A percentile compares a stretch with the other conserved stretches of the same genome.
Evolutionary conservation across 148 eudicot genomes (phyloP).

Genomic region (Diospyros kaki): DNA sequence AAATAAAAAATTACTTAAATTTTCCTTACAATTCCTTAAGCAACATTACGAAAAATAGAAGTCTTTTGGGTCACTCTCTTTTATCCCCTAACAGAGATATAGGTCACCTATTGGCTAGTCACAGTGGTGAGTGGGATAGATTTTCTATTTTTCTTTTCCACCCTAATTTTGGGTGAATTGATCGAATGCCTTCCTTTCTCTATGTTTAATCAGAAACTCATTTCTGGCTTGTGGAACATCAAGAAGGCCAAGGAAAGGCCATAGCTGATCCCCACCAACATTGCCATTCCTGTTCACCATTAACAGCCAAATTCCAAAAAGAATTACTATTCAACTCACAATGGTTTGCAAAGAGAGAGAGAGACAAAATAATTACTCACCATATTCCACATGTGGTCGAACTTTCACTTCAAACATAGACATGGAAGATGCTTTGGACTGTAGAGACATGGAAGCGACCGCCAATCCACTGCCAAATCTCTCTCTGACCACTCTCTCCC

Average conservation of each 20-base stretch:
- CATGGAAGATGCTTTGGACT: constrained; percentile 22
- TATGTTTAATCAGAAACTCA: constrained; percentile 27
- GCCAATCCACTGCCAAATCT: constrained; percentile 59
- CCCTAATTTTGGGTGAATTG: no score
- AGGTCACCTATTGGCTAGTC: no score
- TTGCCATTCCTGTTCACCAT: constrained; percentile 42
- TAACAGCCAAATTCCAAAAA: not conserved
- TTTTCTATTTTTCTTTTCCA: no score
- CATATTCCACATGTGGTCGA: constrained; percentile 21
- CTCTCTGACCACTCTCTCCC: constrained; percentile 50
- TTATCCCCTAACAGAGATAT: no score
- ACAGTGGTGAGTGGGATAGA: no score
- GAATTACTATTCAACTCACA: not conserved
- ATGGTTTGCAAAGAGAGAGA: not conserved
- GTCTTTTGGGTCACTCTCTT: no score
- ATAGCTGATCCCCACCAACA: constrained; percentile 37
- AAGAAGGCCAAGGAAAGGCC: constrained; percentile 48
- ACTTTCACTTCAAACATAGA: not conserved
- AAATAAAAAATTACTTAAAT: no score
- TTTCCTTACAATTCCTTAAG: no score
- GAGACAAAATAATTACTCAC: constrained; percentile 9
- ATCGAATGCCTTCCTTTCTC: not conserved
- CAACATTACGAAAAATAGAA: no score
- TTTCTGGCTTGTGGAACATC: constrained; percentile 30
- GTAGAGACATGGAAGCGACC: constrained; percentile 42